Conservation (phyloP, 164 flowering plant genomes). For the Chimonanthus praecox region DNA sequence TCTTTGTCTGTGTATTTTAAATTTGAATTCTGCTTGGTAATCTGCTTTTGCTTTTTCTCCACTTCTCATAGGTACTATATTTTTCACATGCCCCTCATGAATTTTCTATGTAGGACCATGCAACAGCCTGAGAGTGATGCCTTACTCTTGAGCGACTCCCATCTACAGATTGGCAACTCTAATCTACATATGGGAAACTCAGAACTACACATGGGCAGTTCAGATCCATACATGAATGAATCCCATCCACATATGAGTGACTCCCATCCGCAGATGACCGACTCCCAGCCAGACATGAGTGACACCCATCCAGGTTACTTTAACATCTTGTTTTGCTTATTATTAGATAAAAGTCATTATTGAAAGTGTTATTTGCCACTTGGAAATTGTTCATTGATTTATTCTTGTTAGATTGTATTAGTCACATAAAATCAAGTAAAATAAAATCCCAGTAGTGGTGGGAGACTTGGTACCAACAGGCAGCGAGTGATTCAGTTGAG, state of each 20-base stretch:
- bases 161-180: neutral
- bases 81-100: neutral
- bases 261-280: neutral
- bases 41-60: neutral
- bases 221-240: neutral
- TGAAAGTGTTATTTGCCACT: neutral
- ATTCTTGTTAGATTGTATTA: neutral
- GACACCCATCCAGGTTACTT: neutral
- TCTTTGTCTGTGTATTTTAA: neutral
- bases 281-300: slow-evolving; percentile 4
- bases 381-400: neutral
- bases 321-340: neutral
- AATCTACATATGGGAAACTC: neutral
- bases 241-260: neutral
- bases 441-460: too few species aligned
- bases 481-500: too few species aligned
- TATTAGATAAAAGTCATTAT: neutral
- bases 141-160: neutral
- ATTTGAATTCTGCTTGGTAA: neutral
- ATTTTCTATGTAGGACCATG: neutral
- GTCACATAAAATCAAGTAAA: neutral
- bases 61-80: too few species aligned
- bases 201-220: neutral
- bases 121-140: slow-evolving; percentile 1
- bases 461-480: too few species aligned